These are phyloP conservation scores for Beta vulgaris DNA, from an alignment of 148 eudicot genomes.

Conservation along the genomic window DNA sequence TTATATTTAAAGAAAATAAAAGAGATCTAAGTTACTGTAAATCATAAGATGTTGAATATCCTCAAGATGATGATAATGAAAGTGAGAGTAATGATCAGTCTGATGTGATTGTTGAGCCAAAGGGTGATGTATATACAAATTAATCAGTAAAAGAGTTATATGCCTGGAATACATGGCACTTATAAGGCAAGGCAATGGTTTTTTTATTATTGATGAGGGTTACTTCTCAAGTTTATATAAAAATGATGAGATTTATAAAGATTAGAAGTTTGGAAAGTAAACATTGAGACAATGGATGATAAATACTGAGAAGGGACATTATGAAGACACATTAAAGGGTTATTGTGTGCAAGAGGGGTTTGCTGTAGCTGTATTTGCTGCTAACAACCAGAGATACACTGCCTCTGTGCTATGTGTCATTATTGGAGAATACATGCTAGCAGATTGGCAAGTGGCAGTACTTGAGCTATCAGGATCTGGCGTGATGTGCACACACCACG, in stretches of 20 bases:
- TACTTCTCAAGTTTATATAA: too few relatives aligned
- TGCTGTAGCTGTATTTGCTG: not conserved
- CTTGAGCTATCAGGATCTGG: not conserved
- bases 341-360: not conserved
- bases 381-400: not conserved
- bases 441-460: not conserved
- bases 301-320: not conserved
- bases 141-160: too few relatives aligned
- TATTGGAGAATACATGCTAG: not conserved
- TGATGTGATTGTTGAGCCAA: too few relatives aligned
- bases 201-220: too few relatives aligned
- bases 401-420: not conserved
- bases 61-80: too few relatives aligned
- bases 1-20: too few relatives aligned
- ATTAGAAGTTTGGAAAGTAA: not conserved
- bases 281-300: not conserved
- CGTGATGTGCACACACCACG: not conserved
- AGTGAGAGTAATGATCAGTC: too few relatives aligned
- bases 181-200: too few relatives aligned
- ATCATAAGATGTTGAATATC: too few relatives aligned
- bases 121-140: too few relatives aligned
- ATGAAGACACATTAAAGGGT: not conserved
- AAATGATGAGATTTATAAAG: not conserved
- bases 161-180: too few relatives aligned
- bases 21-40: too few relatives aligned